Conservation (phyloP, 176 grass and related monocot genomes). For the Zea luxurians region DNA sequence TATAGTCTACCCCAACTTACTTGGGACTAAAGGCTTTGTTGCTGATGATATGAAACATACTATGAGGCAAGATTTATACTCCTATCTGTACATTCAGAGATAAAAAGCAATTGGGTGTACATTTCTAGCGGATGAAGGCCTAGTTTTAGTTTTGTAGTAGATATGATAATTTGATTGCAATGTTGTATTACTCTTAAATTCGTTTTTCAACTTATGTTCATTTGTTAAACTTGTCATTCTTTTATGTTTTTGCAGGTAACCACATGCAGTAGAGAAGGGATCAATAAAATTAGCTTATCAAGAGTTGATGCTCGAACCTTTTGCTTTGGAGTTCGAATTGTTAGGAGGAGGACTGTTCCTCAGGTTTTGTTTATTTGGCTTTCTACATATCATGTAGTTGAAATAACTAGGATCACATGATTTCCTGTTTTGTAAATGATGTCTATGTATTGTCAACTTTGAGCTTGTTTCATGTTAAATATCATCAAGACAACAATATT, state of each 20-base stretch:
- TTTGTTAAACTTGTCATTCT: constrained; percentile 3
- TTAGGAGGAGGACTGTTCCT: constrained; percentile 53
- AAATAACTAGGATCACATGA: constrained; percentile 18
- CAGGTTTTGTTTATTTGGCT: constrained; percentile 50
- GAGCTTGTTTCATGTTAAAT: background rate
- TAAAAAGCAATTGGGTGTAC: background rate
- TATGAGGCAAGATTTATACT: background rate
- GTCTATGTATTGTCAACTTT: background rate
- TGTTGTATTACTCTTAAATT: constrained; percentile 1
- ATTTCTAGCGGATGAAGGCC: background rate
- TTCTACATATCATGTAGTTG: constrained; percentile 3
- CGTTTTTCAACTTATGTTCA: constrained; percentile 6
- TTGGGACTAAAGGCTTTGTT: no score
- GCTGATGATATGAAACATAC: no score
- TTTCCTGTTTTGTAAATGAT: background rate
- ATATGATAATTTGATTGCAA: constrained; percentile 10
- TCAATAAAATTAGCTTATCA: constrained; percentile 83
- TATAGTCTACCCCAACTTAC: no score
- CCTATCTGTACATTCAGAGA: background rate
- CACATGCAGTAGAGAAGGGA: constrained; percentile 75
- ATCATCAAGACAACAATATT: background rate
- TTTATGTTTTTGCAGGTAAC: constrained; percentile 67
- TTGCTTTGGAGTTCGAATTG: constrained; percentile 96
- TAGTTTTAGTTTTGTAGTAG: constrained; percentile 9
- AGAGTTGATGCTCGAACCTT: constrained; percentile 83